Evolutionary conservation across 768 basidiomycete genomes (phyloP), one percentile per base, ranked within the genome.

Genomic region (Candolleomyces aberdarensis): DNA sequence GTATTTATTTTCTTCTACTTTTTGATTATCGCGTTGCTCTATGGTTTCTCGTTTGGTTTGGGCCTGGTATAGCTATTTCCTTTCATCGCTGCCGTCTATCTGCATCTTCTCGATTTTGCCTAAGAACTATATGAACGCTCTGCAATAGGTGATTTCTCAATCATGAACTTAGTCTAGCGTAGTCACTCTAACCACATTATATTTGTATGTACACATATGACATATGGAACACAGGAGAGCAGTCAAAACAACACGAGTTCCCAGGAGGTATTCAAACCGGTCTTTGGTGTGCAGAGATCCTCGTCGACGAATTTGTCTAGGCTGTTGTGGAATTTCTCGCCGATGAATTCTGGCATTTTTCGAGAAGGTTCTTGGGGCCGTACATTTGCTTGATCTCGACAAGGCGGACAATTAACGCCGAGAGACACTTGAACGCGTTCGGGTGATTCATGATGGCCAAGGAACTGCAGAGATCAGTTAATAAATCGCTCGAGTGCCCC

Each of bases 321-420:
- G 15, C 22, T 40, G 7, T 40, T 13, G 15, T 56, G 22, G 20
- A 56, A 48, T 57, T 22, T 50, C 32, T 56, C 60, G 36, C 50
- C 56, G 57, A 41, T 70, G 56, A 36, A 74, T 52, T 69, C 65
- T 2, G 83, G 83, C 3, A 81, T 82, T 11, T 89, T 60, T 74
- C 80, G 77, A 95, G 93, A 47, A 96, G 63, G 61, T 88, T 86
- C 46, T 75, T 72, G 0, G 94, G 93, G 69, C 96, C 94, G 66
- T 93, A 91, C 53, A 76, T 74, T 62, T 79, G 75, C 76, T 96
- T 96, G 70, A 95, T 78, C 63, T 83, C 82, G 40, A 78, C 75
- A 1, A 96, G 79, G 39, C 88, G 84, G 0, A 86, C 91, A 95
- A 69, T 90, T 92, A 52, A 81, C 79, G 3, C 92, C 92, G 69